phyloP scores from a whole-genome alignment of 208 protist species.

The Crithidia brevicula region DNA sequence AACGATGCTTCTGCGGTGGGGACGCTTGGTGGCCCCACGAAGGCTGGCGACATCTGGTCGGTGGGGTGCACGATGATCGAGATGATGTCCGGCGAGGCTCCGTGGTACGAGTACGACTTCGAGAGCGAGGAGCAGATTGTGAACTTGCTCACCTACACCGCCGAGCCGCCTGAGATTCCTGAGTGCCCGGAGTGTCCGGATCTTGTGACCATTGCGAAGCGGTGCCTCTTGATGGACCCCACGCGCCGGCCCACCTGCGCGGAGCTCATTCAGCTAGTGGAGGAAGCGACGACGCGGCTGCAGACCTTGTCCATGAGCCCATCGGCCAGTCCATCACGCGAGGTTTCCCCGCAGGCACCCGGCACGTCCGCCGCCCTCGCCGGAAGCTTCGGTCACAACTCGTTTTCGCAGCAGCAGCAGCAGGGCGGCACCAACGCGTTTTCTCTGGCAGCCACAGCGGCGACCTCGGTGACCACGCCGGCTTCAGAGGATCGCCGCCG shows the following conservation, averaged over 20 bases:
- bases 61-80: slow-evolving; percentile 92
- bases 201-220: slow-evolving; percentile 57
- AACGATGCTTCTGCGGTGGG: background rate
- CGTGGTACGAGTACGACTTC: slow-evolving; percentile 92
- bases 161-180: slow-evolving; percentile 82
- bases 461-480: background rate
- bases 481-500: slow-evolving; percentile 15
- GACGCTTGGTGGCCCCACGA: slow-evolving; percentile 56
- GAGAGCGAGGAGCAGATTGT: slow-evolving; percentile 88
- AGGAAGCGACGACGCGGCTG: slow-evolving; percentile 51
- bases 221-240: slow-evolving; percentile 66
- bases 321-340: slow-evolving; percentile 36
- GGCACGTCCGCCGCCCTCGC: background rate
- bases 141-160: slow-evolving; percentile 82
- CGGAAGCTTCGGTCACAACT: background rate
- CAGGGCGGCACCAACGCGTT: background rate
- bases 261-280: slow-evolving; percentile 67
- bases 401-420: slow-evolving; percentile 5
- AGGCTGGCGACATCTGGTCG: slow-evolving; percentile 91
- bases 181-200: slow-evolving; percentile 76
- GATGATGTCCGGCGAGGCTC: slow-evolving; percentile 87
- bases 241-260: slow-evolving; percentile 72
- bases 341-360: slow-evolving; percentile 17
- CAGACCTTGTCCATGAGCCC: slow-evolving; percentile 35
- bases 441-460: background rate